A percentile compares a stretch with the other conserved stretches of the same genome.
These are phyloP conservation scores for Arabidopsis hybrid DNA, from an alignment of 441 rosid genomes.

Conservation along the genomic window DNA sequence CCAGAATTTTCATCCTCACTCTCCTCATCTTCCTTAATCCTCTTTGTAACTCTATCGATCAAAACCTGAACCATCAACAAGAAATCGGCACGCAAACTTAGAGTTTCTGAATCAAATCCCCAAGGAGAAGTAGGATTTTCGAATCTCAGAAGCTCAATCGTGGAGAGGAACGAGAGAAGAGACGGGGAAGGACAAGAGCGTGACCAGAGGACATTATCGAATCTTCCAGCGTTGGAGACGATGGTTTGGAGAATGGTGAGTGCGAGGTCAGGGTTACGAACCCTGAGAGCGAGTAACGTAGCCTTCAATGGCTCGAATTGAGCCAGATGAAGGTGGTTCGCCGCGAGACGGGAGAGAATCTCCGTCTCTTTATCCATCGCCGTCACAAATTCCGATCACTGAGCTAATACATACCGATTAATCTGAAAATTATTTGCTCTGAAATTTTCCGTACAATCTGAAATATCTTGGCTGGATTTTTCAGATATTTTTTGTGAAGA, in stretches of 20 bases:
- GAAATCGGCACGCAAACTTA: constrained; percentile 81
- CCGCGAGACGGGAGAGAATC: constrained; percentile 81
- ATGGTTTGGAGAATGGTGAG: constrained; percentile 75
- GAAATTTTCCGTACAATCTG: constrained; percentile 12
- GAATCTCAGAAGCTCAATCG: constrained; percentile 73
- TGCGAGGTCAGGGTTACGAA: constrained; percentile 74
- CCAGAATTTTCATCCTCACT: constrained; percentile 50
- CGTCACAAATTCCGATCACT: constrained; percentile 1
- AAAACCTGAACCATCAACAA: constrained; percentile 71
- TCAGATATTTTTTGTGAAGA: background rate
- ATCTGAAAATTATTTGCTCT: background rate
- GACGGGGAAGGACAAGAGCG: constrained; percentile 79
- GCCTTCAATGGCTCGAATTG: constrained; percentile 97
- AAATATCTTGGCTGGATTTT: background rate
- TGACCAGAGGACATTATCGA: constrained; percentile 80
- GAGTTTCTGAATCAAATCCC: constrained; percentile 72
- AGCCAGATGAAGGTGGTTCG: constrained; percentile 88
- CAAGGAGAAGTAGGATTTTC: constrained; percentile 65
- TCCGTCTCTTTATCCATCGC: constrained; percentile 81
- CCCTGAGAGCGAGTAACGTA: constrained; percentile 68
- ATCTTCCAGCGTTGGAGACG: constrained; percentile 76
- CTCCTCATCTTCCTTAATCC: constrained; percentile 48
- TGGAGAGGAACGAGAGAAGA: constrained; percentile 70
- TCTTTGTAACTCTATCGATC: constrained; percentile 56
- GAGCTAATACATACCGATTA: constrained; percentile 27